phyloP scores from a whole-genome alignment of 2,329 filamentous ascomycete species.

The Stemphylium vesicarium region DNA sequence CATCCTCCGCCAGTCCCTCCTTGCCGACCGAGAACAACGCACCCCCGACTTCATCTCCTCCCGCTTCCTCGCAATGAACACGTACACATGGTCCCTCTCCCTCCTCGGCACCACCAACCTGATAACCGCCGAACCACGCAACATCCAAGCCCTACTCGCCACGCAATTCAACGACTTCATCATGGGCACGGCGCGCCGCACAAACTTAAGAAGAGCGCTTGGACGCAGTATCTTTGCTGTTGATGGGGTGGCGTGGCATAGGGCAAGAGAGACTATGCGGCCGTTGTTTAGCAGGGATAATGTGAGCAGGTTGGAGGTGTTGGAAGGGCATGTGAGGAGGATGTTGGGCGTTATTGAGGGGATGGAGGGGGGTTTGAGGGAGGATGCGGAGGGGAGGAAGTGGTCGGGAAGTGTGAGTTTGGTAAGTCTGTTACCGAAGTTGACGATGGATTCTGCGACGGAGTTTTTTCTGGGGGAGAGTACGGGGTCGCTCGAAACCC shows the following conservation, averaged over 20 bases:
- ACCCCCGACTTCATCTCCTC: conserved; percentile 5
- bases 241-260: conserved; percentile 9
- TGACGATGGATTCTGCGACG: conserved; percentile 11
- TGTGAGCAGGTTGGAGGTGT: conserved; percentile 1
- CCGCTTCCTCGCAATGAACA: conserved; percentile 1
- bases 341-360: conserved; percentile 1
- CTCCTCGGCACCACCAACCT: conserved; percentile 5
- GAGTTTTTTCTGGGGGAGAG: conserved; percentile 5
- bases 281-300: conserved; percentile 9
- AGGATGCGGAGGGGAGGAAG: background rate
- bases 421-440: background rate
- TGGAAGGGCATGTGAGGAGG: conserved; percentile 3
- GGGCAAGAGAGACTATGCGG: conserved; percentile 10
- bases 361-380: background rate
- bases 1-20: background rate
- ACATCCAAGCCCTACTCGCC: conserved; percentile 10
- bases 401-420: conserved; percentile 8
- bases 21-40: conserved; percentile 7
- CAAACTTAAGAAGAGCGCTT: conserved; percentile 5
- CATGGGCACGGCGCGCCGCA: conserved; percentile 6
- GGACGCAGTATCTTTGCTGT: conserved; percentile 15
- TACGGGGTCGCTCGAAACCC: background rate
- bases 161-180: conserved; percentile 11
- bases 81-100: conserved; percentile 6
- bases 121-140: conserved; percentile 7